Percentiles rank a stretch among this genome's conserved stretches.
These are phyloP conservation scores for Cryphonectria radicalis DNA, from an alignment of 2,329 filamentous ascomycete genomes.

Conservation along the genomic window DNA sequence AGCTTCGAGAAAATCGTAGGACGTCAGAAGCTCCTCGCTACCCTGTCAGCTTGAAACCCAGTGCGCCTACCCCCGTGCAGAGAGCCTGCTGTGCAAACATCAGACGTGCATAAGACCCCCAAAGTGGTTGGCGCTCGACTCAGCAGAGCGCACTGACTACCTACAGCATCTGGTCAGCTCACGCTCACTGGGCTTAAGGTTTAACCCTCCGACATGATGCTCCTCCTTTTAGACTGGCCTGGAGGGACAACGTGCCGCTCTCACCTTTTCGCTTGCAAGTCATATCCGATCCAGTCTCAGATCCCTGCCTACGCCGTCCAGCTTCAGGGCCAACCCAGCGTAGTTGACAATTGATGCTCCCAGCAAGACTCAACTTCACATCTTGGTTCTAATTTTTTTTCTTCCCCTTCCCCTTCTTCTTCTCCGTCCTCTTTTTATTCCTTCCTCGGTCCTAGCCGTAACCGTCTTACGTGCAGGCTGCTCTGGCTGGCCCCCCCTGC, in stretches of 20 bases:
- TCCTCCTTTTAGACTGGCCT: conserved; percentile 17
- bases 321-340: not conserved
- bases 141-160: conserved; percentile 14
- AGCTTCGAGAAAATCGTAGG: not conserved
- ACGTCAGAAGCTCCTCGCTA: conserved; percentile 1
- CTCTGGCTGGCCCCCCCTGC: not conserved
- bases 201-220: conserved; percentile 26
- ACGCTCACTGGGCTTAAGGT: conserved; percentile 21
- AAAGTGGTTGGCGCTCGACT: conserved; percentile 10
- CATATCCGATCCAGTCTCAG: conserved; percentile 11
- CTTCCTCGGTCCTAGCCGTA: not conserved
- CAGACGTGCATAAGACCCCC: conserved; percentile 4
- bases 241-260: conserved; percentile 15
- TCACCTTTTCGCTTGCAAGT: conserved; percentile 6
- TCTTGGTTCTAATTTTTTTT: not conserved
- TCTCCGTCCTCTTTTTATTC: not conserved
- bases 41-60: conserved; percentile 6
- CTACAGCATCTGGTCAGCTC: conserved; percentile 22
- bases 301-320: not conserved
- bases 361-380: not conserved
- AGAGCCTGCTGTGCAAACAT: not conserved
- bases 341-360: not conserved
- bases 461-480: conserved; percentile 11
- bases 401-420: too few species aligned
- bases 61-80: not conserved